These are phyloP conservation scores for Aureobasidium sp. DNA, from an alignment of 2,329 filamentous ascomycete genomes.

Conservation along the genomic window DNA sequence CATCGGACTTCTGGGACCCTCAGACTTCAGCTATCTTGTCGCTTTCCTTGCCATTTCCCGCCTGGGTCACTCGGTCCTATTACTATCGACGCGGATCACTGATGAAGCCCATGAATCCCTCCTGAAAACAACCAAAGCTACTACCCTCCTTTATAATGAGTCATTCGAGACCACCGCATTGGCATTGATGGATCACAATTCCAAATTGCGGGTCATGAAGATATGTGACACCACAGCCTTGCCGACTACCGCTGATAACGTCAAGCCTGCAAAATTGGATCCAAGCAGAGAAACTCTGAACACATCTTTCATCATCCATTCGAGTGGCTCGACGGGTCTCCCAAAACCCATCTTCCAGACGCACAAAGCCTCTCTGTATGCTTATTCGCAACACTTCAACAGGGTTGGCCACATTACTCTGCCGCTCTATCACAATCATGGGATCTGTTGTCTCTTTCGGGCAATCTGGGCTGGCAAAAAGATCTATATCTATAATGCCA, in stretches of 20 bases:
- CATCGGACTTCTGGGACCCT: conserved; percentile 45
- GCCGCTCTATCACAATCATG: conserved; percentile 53
- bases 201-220: conserved; percentile 24
- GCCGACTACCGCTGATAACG: not conserved
- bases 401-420: conserved; percentile 47
- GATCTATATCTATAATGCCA: conserved; percentile 47
- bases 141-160: conserved; percentile 20
- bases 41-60: conserved; percentile 47
- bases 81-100: conserved; percentile 48
- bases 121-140: conserved; percentile 34
- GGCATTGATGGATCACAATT: conserved; percentile 21
- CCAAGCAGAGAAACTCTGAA: conserved; percentile 24
- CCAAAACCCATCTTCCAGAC: conserved; percentile 56
- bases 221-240: conserved; percentile 20
- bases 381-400: conserved; percentile 37
- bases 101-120: conserved; percentile 44
- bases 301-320: conserved; percentile 39
- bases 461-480: conserved; percentile 43
- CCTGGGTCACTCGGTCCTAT: conserved; percentile 47
- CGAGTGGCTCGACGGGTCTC: conserved; percentile 51
- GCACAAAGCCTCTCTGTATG: conserved; percentile 42
- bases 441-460: conserved; percentile 47
- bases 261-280: not conserved
- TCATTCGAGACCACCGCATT: conserved; percentile 18
- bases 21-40: conserved; percentile 48